phyloP scores from a whole-genome alignment of 2,329 filamentous ascomycete genomes.

The Paracoccidioides lutzii region DNA sequence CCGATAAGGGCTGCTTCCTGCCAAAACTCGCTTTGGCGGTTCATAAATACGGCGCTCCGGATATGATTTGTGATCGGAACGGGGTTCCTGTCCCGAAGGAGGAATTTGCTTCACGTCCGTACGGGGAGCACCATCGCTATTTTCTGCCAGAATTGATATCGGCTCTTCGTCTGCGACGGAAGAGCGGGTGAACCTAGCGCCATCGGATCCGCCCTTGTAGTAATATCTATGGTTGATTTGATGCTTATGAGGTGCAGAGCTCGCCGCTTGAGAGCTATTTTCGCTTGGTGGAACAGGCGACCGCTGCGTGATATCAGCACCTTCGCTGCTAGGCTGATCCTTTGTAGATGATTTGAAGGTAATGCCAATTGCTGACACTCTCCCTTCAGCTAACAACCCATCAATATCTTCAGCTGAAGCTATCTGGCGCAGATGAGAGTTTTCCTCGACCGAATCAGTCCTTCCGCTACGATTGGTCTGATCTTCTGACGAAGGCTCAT shows the following conservation, averaged over 20 bases:
- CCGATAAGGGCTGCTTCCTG: background rate
- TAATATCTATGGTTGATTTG: background rate
- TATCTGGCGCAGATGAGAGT: background rate
- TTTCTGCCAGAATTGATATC: background rate
- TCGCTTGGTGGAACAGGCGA: conserved; percentile 9
- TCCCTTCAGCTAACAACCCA: conserved; percentile 11
- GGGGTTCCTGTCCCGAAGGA: background rate
- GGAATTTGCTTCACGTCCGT: background rate
- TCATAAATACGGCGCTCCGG: conserved; percentile 12
- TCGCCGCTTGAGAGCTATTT: conserved; percentile 6
- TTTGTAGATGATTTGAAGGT: conserved; percentile 1
- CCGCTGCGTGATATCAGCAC: background rate
- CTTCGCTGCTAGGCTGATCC: background rate
- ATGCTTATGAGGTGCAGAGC: background rate
- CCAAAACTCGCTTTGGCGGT: conserved; percentile 3
- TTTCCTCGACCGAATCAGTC: background rate
- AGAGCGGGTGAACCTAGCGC: background rate
- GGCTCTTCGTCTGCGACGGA: background rate
- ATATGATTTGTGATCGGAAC: conserved; percentile 7
- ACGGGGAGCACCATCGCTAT: background rate
- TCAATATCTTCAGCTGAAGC: conserved; percentile 11
- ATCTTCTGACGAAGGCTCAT: background rate
- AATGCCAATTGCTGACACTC: conserved; percentile 8
- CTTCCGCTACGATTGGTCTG: background rate
- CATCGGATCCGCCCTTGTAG: background rate